Base-by-base conservation (phyloP, 2,329 filamentous ascomycete species). In the Sordariomycetes sp. region DNA sequence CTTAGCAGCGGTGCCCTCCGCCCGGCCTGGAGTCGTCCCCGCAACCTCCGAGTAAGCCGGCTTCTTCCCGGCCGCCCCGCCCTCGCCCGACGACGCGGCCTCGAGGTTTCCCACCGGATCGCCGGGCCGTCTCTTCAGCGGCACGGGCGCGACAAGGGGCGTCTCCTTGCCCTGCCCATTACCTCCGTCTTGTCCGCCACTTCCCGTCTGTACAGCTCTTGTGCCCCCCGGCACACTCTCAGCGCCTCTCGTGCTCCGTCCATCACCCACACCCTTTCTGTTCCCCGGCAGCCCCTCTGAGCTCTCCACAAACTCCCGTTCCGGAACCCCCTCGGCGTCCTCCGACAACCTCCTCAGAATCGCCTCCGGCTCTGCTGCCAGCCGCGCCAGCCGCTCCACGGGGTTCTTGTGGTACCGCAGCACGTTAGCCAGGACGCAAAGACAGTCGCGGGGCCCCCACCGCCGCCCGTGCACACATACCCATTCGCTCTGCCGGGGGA, bases 401-500 rank as follows among this genome's bases (percentile, higher is more conserved):
- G 87, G 87, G 71, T 91, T 85, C 86, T 89, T 77, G 62, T 73
- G 64, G 64, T 66, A 63, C 60, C 66, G 68, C 60, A 76, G 67
- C 65, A 74, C 63, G 76, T 82, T 80, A 81, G 78, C 72, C 66
- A 79, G 67, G 63, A 76, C 72, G 70, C 78, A 82, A 64, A 74
- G 72, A 70, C 77, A 81, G 69, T 79, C 77, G 65, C 71, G 68
- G 61, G 73, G 74, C 60, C 64, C 67, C 73, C 76, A 81, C 62
- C 66, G 64, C 61, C 67, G 69, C 61, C 77, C 77, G 66, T 80
- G 78, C 72, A 78, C 78, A 89, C 89, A 86, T 90, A 96, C 90
- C 92, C 92, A 96, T 71, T 96, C 89, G 68, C 82, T 80, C 78
- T 96, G 91, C 69, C 82, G 78, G 61, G 91, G 90, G 62, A 96